Evolutionary conservation across 2,329 filamentous ascomycete species (phyloP).

Genomic region (Curvularia spicifera): DNA sequence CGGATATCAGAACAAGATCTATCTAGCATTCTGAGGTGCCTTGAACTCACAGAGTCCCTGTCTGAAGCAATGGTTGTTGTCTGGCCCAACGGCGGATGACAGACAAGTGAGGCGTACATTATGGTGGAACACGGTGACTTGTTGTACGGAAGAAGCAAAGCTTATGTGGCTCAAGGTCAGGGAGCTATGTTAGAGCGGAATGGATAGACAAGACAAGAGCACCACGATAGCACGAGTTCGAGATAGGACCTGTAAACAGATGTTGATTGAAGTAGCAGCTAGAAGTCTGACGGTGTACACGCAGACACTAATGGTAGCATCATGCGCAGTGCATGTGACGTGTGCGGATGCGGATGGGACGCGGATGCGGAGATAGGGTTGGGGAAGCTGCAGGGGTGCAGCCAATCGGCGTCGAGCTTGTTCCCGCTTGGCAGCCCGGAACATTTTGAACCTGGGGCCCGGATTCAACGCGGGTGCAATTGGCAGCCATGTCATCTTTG

Average conservation of each 20-base stretch:
- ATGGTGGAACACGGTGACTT: conserved; percentile 6
- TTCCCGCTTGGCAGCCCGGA: conserved; percentile 24
- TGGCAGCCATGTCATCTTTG: conserved; percentile 40
- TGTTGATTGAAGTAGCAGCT: conserved; percentile 13
- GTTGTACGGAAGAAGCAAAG: neutral
- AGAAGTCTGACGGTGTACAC: conserved; percentile 11
- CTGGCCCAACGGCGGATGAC: conserved; percentile 77
- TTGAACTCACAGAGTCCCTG: conserved; percentile 46
- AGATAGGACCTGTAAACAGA: conserved; percentile 5
- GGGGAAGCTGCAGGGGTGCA: conserved; percentile 28
- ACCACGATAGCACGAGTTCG: conserved; percentile 7
- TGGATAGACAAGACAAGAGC: conserved; percentile 6
- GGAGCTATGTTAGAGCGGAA: neutral
- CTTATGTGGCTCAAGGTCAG: neutral
- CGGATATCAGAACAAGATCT: conserved; percentile 18
- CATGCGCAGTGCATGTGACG: conserved; percentile 28
- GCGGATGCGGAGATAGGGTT: conserved; percentile 28
- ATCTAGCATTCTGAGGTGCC: conserved; percentile 1
- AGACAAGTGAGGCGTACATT: conserved; percentile 63
- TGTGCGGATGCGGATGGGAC: conserved; percentile 32
- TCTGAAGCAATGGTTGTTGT: conserved; percentile 65
- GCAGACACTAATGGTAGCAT: conserved; percentile 7
- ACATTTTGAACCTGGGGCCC: conserved; percentile 26
- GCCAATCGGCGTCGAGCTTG: conserved; percentile 28
- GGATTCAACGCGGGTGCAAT: conserved; percentile 20